Conservation (phyloP, 345 rosid species). For the Eucalyptus victrix region DNA sequence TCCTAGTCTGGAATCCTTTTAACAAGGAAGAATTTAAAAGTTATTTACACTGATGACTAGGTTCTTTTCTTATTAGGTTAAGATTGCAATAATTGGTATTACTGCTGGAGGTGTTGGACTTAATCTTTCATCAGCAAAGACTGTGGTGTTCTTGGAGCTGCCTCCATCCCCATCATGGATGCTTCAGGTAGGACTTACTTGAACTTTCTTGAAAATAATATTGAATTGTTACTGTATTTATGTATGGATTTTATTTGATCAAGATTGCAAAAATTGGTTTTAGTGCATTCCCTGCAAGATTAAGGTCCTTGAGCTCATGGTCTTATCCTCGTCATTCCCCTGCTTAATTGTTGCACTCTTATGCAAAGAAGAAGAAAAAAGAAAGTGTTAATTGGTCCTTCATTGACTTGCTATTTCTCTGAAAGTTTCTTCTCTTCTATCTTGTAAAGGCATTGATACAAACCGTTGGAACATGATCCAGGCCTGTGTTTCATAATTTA, state of each 20-base stretch:
- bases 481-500: not conserved
- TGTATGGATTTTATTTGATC: not conserved
- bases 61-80: constrained; percentile 20
- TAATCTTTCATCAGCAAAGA: constrained; percentile 80
- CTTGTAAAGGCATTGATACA: not conserved
- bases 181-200: constrained; percentile 59
- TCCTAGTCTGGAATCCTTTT: not conserved
- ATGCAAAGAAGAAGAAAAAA: not conserved
- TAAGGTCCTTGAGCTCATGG: not conserved
- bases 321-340: not conserved
- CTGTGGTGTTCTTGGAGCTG: constrained; percentile 87
- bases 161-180: constrained; percentile 77
- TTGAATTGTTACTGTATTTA: not conserved
- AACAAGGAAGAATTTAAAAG: not conserved
- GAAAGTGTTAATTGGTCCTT: not conserved
- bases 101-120: constrained; percentile 97
- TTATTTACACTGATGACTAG: not conserved
- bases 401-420: not conserved
- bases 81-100: constrained; percentile 80
- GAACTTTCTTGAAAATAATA: not conserved
- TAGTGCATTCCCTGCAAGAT: not conserved
- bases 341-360: not conserved
- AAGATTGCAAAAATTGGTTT: not conserved
- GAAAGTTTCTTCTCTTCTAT: not conserved
- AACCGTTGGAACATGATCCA: not conserved